Base-by-base conservation (phyloP, 2,329 filamentous ascomycete species). In the Colletotrichum somersetense region DNA sequence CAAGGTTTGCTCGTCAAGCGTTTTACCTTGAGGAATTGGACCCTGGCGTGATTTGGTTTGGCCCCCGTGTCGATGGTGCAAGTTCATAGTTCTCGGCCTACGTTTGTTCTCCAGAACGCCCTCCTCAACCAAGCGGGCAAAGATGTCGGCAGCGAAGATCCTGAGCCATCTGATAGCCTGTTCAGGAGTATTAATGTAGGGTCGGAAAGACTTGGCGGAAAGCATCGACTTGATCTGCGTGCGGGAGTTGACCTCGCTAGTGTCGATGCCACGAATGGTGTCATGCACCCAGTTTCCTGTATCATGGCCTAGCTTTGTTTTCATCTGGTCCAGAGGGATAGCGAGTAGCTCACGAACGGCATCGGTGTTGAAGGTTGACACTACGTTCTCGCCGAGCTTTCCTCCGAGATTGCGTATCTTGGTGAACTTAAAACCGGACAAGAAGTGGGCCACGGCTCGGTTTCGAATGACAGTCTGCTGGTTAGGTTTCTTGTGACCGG, bases 201-300 rank as follows among this genome's bases (percentile, higher is more conserved):
- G 96, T 35, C 93, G 88, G 78, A 99, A 99, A 0, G 95, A 97
- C 80, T 99, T 99, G 26, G 96, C 95, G 1, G 95, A 98, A 18
- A 98, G 86, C 95, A 99, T 98, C 20, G 93, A 96, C 80, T 98
- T 98, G 84, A 98, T 97, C 78, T 96, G 93, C 1, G 95, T 97
- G 63, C 96, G 88, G 38, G 94, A 89, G 78, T 94, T 98, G 75
- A 99, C 94, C 81, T 98, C 95, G 77, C 92, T 96, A 62, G 86
- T 85, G 80, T 99, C 96, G 73, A 95, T 90, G 1, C 96, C 96
- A 14, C 96, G 90, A 65, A 98, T 92, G 14, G 92, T 92, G 66
- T 92, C 90, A 82, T 97, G 92, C 14, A 98, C 85, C 95, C 95
- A 98, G 4, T 87, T 85, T 1, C 94, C 96, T 0, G 93, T 96